These are phyloP conservation scores for Rhizophagus sp. DNA, from an alignment of 192 early-diverging fungal genomes.

Conservation along the genomic window DNA sequence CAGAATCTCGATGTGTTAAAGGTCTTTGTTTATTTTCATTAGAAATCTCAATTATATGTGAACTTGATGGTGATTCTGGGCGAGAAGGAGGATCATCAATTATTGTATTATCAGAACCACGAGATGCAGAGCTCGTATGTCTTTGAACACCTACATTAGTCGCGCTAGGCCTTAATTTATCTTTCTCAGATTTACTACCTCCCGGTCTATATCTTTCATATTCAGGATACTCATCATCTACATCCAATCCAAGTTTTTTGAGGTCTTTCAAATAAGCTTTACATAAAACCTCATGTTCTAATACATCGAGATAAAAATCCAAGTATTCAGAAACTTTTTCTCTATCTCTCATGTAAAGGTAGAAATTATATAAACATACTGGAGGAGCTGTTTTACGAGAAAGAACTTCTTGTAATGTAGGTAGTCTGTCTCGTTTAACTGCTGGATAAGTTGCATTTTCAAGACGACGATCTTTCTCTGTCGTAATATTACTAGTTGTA, in stretches of 20 bases:
- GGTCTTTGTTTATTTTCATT: not conserved
- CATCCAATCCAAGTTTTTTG: slow-evolving; percentile 34
- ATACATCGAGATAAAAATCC: slow-evolving; percentile 77
- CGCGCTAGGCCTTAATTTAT: not conserved
- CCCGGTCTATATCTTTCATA: slow-evolving; percentile 23
- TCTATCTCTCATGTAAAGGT: slow-evolving; percentile 68
- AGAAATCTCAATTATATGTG: slow-evolving; percentile 26
- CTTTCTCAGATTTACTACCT: not conserved
- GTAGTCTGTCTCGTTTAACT: slow-evolving; percentile 39
- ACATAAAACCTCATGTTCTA: slow-evolving; percentile 71
- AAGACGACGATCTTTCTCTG: slow-evolving; percentile 30
- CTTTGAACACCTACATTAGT: slow-evolving; percentile 1
- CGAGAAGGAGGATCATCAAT: slow-evolving; percentile 13
- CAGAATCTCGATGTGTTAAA: slow-evolving; percentile 25
- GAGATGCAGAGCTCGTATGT: slow-evolving; percentile 16
- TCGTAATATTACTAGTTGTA: not conserved
- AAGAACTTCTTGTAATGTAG: slow-evolving; percentile 69
- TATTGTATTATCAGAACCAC: not conserved
- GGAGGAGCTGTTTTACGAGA: slow-evolving; percentile 66
- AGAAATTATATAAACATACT: slow-evolving; percentile 77
- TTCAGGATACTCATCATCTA: slow-evolving; percentile 23
- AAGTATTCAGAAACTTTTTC: slow-evolving; percentile 65
- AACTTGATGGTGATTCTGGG: slow-evolving; percentile 13
- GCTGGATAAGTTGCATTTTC: slow-evolving; percentile 15
- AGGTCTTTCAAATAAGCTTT: slow-evolving; percentile 49